phyloP scores from a whole-genome alignment of 345 rosid species.

The Lepidium africanum region DNA sequence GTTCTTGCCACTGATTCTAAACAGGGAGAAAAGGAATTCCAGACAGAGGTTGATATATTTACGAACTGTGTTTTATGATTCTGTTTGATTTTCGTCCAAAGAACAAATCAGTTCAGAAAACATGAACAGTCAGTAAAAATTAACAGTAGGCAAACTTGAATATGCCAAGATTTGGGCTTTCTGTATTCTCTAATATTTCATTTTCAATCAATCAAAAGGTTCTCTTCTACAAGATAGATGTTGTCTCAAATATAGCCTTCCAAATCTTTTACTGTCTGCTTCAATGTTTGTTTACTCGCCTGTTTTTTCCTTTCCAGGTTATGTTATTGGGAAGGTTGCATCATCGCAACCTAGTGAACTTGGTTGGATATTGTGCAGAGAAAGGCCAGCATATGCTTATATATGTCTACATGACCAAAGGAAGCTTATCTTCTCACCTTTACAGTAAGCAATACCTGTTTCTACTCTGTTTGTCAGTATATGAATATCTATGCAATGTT shows the following conservation, averaged over 20 bases:
- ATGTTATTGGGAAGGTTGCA: slow-evolving; percentile 93
- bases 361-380: slow-evolving; percentile 95
- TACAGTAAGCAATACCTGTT: slow-evolving; percentile 50
- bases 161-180: not conserved
- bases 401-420: slow-evolving; percentile 95
- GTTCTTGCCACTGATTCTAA: slow-evolving; percentile 94
- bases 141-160: not conserved
- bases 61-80: not conserved
- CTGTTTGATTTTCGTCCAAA: not conserved
- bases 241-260: not conserved
- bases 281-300: not conserved
- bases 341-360: slow-evolving; percentile 91
- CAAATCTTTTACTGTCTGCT: not conserved
- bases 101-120: too few relatives aligned
- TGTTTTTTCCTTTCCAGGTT: slow-evolving; percentile 43
- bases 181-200: not conserved
- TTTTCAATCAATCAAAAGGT: not conserved
- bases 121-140: not conserved
- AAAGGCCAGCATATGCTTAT: slow-evolving; percentile 91
- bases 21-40: slow-evolving; percentile 99
- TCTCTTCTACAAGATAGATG: not conserved
- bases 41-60: slow-evolving; percentile 78
- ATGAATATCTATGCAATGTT: not conserved
- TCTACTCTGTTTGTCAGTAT: not conserved
- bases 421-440: slow-evolving; percentile 91